Base-by-base conservation (phyloP, 805 yeast species). In the Hanseniaspora taiwanica region DNA sequence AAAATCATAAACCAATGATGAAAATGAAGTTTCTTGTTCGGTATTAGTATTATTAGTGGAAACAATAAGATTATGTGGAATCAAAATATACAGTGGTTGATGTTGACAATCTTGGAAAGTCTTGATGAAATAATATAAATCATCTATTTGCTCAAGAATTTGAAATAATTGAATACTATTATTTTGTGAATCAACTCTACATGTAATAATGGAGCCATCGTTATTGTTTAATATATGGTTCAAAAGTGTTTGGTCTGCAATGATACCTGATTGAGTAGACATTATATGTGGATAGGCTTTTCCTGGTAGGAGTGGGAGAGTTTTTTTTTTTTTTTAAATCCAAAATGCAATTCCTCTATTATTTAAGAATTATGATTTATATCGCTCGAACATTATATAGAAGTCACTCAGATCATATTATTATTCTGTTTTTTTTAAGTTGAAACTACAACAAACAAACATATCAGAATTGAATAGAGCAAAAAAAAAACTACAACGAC, bases 191-290 rank as follows among this genome's bases (percentile, higher is more conserved):
- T n/a, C n/a, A n/a, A 51, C 3, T 64, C 53, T 44, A 66, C 71
- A 10, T 48, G 42, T 40, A 68, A 66, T 59, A 76, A 74, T 24
- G 66, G 45, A 2, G 53, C 55, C 13, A 69, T 29, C 33, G 33
- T 29, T 8, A 29, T 29, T 29, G 33, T 29, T 13, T n/a, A 29
- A 29, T n/a, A 45, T 23, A 12, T 19, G 35, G 29, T 51, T 50
- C 25, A 54, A 37, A 19, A 59, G 44, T 1, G 42, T 47, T 44
- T 53, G 53, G 20, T 53, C 51, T 2, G 63, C 62, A 9, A 51
- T 48, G 42, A 78, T 78, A 42, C 85, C 84, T 0, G 82, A 75
- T 53, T 75, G 81, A 44, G 64, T 72, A 1, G 85, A 77, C 85
- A 78, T 78, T 27, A 25, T 21, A n/a, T n/a, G n/a, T n/a, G n/a